Evolutionary conservation across 2,329 filamentous ascomycete species (phyloP).

Genomic region (Aschersonia sp.): DNA sequence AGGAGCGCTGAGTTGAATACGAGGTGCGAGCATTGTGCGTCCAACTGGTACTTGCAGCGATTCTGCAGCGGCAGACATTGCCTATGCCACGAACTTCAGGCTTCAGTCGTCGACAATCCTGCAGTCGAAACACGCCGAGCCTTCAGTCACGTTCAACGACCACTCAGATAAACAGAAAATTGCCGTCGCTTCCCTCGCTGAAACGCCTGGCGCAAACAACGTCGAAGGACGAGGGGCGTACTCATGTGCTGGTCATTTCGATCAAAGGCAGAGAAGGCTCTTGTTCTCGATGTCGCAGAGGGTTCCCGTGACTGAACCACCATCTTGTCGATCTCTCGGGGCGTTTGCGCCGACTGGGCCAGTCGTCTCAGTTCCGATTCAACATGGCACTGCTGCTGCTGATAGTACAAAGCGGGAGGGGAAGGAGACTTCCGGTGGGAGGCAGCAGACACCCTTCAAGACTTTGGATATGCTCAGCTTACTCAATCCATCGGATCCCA

Average conservation of each 20-base stretch:
- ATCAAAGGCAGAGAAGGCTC: conserved; percentile 38
- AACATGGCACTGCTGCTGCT: conserved; percentile 9
- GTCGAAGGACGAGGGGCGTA: conserved; percentile 10
- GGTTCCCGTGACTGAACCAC: conserved; percentile 40
- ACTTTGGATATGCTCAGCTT: conserved; percentile 22
- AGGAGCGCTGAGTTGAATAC: too few relatives aligned
- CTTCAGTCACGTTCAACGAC: background rate
- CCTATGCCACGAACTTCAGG: too few relatives aligned
- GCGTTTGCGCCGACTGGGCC: conserved; percentile 7
- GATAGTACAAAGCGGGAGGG: conserved; percentile 9
- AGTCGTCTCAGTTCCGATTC: conserved; percentile 2
- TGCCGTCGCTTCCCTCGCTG: conserved; percentile 9
- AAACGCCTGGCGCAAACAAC: conserved; percentile 9
- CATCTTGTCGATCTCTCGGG: conserved; percentile 31
- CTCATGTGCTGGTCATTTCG: conserved; percentile 44
- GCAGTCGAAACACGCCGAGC: too few relatives aligned
- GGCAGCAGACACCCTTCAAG: conserved; percentile 12
- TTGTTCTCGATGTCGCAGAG: conserved; percentile 51
- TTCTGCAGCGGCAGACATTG: too few relatives aligned
- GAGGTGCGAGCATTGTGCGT: too few relatives aligned
- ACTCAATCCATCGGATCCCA: conserved; percentile 21
- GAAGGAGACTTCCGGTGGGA: conserved; percentile 9
- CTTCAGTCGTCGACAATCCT: too few relatives aligned
- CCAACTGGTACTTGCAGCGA: too few relatives aligned
- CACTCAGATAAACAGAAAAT: conserved; percentile 5